These are phyloP conservation scores for Inga laurina DNA, from an alignment of 306 rosid genomes.

Conservation along the genomic window DNA sequence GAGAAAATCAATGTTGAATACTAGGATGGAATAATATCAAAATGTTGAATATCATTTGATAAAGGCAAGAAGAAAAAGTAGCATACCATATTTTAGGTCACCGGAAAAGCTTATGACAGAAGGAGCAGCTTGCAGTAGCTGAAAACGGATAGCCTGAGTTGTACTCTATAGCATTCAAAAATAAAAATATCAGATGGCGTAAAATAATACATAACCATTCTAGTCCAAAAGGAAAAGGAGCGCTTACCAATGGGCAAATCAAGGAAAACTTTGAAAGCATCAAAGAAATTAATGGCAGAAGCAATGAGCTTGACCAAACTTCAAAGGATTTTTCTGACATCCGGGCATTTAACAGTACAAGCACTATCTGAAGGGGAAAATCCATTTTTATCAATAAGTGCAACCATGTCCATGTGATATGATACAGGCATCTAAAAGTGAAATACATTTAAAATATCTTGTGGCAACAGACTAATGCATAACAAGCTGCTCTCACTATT, in stretches of 20 bases:
- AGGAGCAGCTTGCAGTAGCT: constrained; percentile 86
- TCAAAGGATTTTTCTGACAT: constrained; percentile 74
- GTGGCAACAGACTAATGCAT: not conserved
- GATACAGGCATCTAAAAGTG: constrained; percentile 16
- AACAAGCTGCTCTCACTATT: not conserved
- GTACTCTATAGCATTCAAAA: constrained; percentile 65
- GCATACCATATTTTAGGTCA: constrained; percentile 85
- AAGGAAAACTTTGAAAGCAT: constrained; percentile 89
- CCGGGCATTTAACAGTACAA: constrained; percentile 88
- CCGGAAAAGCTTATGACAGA: constrained; percentile 68
- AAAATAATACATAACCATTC: constrained; percentile 22
- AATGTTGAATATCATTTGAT: constrained; percentile 4
- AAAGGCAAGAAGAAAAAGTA: not conserved
- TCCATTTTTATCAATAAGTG: constrained; percentile 5
- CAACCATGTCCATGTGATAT: constrained; percentile 19
- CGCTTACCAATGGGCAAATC: constrained; percentile 86
- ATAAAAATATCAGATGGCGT: constrained; percentile 39
- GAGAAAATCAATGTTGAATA: constrained; percentile 1
- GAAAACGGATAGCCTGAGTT: constrained; percentile 76
- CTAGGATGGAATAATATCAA: not conserved
- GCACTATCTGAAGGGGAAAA: constrained; percentile 53
- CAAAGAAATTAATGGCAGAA: constrained; percentile 79
- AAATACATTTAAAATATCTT: constrained; percentile 9
- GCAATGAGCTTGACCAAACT: constrained; percentile 64
- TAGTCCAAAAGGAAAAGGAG: constrained; percentile 5